Conservation (phyloP, 805 yeast species). For the Sugiyamaella boreocaroliniensis region DNA sequence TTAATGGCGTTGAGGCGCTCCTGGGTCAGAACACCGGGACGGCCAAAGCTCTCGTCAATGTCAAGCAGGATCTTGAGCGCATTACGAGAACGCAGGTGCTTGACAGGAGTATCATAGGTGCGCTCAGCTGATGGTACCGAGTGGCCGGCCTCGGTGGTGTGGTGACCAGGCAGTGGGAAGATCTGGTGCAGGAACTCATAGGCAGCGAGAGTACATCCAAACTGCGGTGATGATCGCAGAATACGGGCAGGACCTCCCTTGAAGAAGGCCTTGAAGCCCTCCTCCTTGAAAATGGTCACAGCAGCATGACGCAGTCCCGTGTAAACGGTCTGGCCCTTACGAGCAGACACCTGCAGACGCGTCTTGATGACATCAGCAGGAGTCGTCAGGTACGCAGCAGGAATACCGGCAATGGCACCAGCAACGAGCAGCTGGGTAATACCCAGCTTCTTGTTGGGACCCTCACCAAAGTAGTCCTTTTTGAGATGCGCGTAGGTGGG, state of each 20-base stretch:
- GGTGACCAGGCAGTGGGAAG: slow-evolving; percentile 54
- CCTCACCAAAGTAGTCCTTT: slow-evolving; percentile 71
- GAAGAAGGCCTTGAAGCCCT: slow-evolving; percentile 80
- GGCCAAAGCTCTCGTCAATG: slow-evolving; percentile 41
- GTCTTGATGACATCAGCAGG: slow-evolving; percentile 97
- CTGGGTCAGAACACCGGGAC: slow-evolving; percentile 27
- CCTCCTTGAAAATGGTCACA: slow-evolving; percentile 65
- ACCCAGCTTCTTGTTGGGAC: slow-evolving; percentile 64
- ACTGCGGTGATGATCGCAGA: slow-evolving; percentile 92
- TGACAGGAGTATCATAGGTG: slow-evolving; percentile 26
- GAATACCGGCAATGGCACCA: slow-evolving; percentile 97
- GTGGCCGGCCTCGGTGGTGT: slow-evolving; percentile 39
- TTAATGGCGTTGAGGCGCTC: slow-evolving; percentile 21
- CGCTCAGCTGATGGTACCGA: slow-evolving; percentile 32
- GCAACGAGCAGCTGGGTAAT: slow-evolving; percentile 79
- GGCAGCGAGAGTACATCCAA: slow-evolving; percentile 96
- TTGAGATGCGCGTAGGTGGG: slow-evolving; percentile 94
- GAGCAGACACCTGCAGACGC: slow-evolving; percentile 78
- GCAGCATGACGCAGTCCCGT: slow-evolving; percentile 74
- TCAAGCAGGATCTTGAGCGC: slow-evolving; percentile 38
- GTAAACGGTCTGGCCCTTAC: slow-evolving; percentile 70
- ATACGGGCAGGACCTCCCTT: slow-evolving; percentile 96
- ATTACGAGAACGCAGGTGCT: slow-evolving; percentile 36
- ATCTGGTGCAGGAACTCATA: slow-evolving; percentile 81
- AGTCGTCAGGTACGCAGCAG: slow-evolving; percentile 93